Base-by-base conservation (phyloP, 352 stramenopile species). In the Pythium grandisporangium region DNA sequence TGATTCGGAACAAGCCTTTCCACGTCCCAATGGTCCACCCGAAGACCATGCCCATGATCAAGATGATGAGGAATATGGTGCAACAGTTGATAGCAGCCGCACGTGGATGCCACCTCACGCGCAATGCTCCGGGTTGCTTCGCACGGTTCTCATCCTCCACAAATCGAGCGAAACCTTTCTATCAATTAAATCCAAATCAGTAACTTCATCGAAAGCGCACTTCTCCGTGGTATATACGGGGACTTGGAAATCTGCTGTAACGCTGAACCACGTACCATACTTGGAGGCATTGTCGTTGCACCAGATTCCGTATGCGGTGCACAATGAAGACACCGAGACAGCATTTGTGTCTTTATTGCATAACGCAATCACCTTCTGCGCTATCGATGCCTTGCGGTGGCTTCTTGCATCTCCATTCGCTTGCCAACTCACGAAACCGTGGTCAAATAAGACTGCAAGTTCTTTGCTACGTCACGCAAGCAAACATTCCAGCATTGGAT, bases 321-420 rank as follows among this genome's bases (percentile, higher is more conserved):
- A 17, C 25, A 26, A 26, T 36, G 38, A 35, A 10, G 25, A 33
- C 12, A 2, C 30, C 17, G 5, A 14, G 20, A 24, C 25, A 17
- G 38, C 36, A 14, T 22, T 58, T 21, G 19, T 45, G 13, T 4
- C 16, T 7, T 34, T 73, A 3, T 3, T 74, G 6, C 43, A 58
- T 3, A 30, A 37, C 11, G 37, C 65, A 12, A 70, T 82, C 34
- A 37, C 48, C 0, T 35, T 41, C 30, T 43, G 51, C 8, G 63
- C 67, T 10, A n/a, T 79, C 2, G 41, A 62, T 2, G 55, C 62
- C 6, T 36, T 86, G 2, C 37, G 48, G 14, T 84, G 70, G 73
- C 37, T 84, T 7, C 16, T 80, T 6, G 22, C 8, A 8, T 8
- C 11, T 26, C 1, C 37, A 12, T 14, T 55, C 2, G 27, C 59